A percentile compares a stretch with the other conserved stretches of the same genome.
These are phyloP conservation scores for Fusarium sp. DNA, from an alignment of 2,329 filamentous ascomycete species.

Conservation along the genomic window DNA sequence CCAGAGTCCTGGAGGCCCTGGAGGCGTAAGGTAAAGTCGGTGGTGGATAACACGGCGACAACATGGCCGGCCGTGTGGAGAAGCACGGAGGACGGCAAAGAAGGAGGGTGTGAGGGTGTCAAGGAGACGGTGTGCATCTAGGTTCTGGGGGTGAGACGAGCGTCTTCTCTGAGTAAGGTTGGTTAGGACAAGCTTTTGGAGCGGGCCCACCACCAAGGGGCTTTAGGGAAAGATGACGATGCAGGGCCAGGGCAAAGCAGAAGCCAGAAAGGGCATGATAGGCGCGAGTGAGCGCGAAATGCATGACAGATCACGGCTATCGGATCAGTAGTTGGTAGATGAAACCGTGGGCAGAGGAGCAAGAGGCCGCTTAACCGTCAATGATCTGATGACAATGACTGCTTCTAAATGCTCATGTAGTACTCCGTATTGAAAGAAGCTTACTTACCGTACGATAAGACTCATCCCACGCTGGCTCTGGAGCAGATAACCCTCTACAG, in stretches of 20 bases:
- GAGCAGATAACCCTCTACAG: conserved; percentile 2
- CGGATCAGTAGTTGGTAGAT: conserved; percentile 26
- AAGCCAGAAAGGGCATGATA: conserved; percentile 27
- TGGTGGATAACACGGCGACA: conserved; percentile 54
- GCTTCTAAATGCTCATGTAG: background rate
- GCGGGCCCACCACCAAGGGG: conserved; percentile 44
- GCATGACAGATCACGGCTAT: conserved; percentile 40
- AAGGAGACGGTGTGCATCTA: conserved; percentile 22
- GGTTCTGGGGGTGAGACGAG: conserved; percentile 27
- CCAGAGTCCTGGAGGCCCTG: conserved; percentile 28
- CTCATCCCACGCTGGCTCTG: conserved; percentile 19
- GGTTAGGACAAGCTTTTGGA: conserved; percentile 52
- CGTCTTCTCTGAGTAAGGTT: conserved; percentile 32
- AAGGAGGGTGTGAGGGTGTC: conserved; percentile 38
- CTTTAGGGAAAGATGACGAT: conserved; percentile 44
- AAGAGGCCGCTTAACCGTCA: conserved; percentile 13
- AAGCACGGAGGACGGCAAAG: conserved; percentile 48
- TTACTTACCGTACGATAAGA: conserved; percentile 34
- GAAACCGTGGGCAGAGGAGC: conserved; percentile 27
- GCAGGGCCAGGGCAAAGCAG: conserved; percentile 35
- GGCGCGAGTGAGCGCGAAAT: conserved; percentile 27
- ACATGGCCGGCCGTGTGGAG: conserved; percentile 51
- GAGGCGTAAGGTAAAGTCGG: conserved; percentile 41
- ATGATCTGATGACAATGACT: conserved; percentile 11
- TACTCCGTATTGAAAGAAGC: conserved; percentile 28